These are phyloP conservation scores for Chaetomidium leptoderma DNA, from an alignment of 495 filamentous ascomycete genomes.

Conservation along the genomic window DNA sequence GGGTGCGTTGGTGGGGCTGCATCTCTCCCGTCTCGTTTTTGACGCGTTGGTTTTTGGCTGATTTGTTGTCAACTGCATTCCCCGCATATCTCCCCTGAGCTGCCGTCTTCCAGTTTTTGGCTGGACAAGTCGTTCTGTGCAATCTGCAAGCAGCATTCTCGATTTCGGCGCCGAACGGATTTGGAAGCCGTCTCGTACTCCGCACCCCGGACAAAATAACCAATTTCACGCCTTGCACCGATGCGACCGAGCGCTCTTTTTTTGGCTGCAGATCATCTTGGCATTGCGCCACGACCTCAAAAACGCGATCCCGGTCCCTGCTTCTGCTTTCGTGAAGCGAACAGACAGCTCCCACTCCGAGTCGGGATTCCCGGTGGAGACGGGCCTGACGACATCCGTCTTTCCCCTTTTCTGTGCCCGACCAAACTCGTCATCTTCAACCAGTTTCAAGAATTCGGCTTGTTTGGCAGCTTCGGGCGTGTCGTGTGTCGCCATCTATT, in stretches of 20 bases:
- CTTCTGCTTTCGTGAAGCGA: not conserved
- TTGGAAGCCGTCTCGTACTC: too few species aligned
- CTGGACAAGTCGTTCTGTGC: too few species aligned
- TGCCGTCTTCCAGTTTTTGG: too few species aligned
- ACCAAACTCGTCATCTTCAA: too few species aligned
- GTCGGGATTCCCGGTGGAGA: constrained; percentile 3
- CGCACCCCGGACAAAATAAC: not conserved
- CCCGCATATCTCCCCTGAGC: too few species aligned
- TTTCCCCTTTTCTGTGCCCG: constrained; percentile 3
- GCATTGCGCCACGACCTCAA: not conserved
- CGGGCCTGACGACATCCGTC: not conserved
- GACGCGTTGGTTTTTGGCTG: too few species aligned
- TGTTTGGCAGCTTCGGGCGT: not conserved
- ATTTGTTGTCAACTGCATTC: too few species aligned
- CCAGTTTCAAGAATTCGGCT: too few species aligned
- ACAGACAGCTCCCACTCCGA: not conserved
- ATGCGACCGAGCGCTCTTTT: constrained; percentile 3
- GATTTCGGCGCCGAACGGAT: too few species aligned
- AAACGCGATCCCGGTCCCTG: not conserved
- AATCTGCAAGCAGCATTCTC: too few species aligned
- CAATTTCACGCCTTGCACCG: not conserved
- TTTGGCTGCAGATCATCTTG: constrained; percentile 15
- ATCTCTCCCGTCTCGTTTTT: too few species aligned
- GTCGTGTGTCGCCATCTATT: not conserved
- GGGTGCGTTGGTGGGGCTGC: too few species aligned